Conservation (phyloP, 2,329 filamentous ascomycete species). For the Colletotrichum sp. region DNA sequence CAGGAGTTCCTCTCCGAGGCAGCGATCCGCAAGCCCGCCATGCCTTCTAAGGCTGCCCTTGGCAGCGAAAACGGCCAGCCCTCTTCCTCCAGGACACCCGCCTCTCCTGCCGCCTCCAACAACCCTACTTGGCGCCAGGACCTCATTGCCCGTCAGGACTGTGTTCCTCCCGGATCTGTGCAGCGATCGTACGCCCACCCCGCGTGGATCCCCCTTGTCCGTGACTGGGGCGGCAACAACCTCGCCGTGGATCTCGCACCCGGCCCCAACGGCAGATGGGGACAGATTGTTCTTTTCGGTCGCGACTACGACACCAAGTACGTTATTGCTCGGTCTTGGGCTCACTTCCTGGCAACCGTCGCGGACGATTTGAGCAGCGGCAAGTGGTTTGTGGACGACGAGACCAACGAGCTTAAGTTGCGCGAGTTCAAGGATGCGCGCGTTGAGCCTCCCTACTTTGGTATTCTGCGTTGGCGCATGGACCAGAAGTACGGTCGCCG, state of each 20-base stretch:
- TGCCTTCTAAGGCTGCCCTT: constrained; percentile 70
- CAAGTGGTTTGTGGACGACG: constrained; percentile 92
- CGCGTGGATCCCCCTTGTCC: constrained; percentile 92
- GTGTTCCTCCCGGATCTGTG: constrained; percentile 82
- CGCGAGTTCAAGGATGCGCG: constrained; percentile 88
- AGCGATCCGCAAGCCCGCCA: constrained; percentile 60
- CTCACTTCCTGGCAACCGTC: constrained; percentile 80
- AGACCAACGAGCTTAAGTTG: constrained; percentile 87
- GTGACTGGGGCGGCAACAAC: constrained; percentile 99
- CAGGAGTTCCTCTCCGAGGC: constrained; percentile 79
- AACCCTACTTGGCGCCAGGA: constrained; percentile 83
- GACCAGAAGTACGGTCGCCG: constrained; percentile 92
- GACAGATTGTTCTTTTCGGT: constrained; percentile 94
- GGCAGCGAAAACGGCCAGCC: constrained; percentile 65
- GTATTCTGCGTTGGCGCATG: constrained; percentile 92
- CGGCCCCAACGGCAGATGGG: constrained; percentile 89
- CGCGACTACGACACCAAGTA: constrained; percentile 99
- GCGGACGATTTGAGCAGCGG: constrained; percentile 90
- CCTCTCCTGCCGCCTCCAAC: constrained; percentile 48
- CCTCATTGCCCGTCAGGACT: constrained; percentile 83
- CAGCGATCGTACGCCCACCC: constrained; percentile 94
- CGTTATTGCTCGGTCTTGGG: constrained; percentile 92
- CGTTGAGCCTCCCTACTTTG: constrained; percentile 91
- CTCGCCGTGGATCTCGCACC: constrained; percentile 91
- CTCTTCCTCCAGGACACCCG: constrained; percentile 68